Conservation (phyloP, 176 grass and related monocot genomes). For the Sorghum bicolor region Sorghum_bicolor_NCBIv3 NC_012873.2:56395501-56396000, state of each 20-base stretch:
- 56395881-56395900: not conserved
- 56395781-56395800: not conserved
- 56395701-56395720: conserved; percentile 81
- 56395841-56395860: not conserved
- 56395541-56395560: conserved; percentile 63
- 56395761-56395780: conserved; percentile 5
- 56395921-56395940: not conserved
- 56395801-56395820: not conserved
- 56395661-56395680: conserved; percentile 76
- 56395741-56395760: not conserved
- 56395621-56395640: conserved; percentile 72
- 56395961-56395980: not conserved
- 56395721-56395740: conserved; percentile 82
- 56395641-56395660: conserved; percentile 72
- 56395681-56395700: conserved; percentile 81
- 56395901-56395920: not conserved
- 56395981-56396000: not conserved
- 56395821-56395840: not conserved
- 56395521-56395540: conserved; percentile 56
- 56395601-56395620: conserved; percentile 62
- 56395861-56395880: not conserved
- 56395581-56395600: conserved; percentile 58
- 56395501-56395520: not conserved
- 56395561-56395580: conserved; percentile 70
- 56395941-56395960: not conserved